Conservation (phyloP, 257 asterid genomes). For the Paraleonurus japonicus region DNA sequence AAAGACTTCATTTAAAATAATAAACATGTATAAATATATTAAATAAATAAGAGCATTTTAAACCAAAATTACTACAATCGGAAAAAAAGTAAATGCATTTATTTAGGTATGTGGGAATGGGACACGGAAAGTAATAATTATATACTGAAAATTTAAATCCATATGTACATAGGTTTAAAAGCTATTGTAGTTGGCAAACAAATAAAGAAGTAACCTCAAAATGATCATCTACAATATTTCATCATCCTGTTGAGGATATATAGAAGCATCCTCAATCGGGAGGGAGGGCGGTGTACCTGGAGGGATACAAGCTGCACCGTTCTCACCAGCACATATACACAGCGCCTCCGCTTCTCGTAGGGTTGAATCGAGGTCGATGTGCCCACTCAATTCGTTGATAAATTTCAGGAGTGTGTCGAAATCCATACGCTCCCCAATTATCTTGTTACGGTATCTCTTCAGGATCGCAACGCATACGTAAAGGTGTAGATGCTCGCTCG, state of each 20-base stretch:
- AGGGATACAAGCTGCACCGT: conserved; percentile 84
- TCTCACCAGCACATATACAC: conserved; percentile 92
- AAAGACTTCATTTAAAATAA: too few relatives aligned
- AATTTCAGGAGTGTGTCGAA: conserved; percentile 92
- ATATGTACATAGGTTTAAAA: conserved; percentile 24
- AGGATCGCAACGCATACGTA: conserved; percentile 83
- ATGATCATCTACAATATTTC: conserved; percentile 48
- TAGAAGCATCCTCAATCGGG: conserved; percentile 64
- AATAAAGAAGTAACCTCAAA: background rate
- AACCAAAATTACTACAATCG: too few relatives aligned
- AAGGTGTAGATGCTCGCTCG: conserved; percentile 89
- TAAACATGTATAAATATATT: too few relatives aligned
- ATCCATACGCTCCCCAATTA: conserved; percentile 90
- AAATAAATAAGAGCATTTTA: too few relatives aligned
- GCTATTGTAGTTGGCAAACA: background rate
- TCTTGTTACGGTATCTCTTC: conserved; percentile 68
- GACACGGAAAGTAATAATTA: background rate
- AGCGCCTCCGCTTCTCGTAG: conserved; percentile 96
- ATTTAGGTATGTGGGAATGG: too few relatives aligned
- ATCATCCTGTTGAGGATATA: conserved; percentile 72
- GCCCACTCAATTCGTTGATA: conserved; percentile 88
- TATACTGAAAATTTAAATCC: background rate
- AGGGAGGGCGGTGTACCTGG: conserved; percentile 99
- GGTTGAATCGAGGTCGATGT: conserved; percentile 71
- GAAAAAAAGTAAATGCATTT: too few relatives aligned